Conservation (phyloP, 1,284 basidiomycete genomes). For the Ustilago hordei region DNA sequence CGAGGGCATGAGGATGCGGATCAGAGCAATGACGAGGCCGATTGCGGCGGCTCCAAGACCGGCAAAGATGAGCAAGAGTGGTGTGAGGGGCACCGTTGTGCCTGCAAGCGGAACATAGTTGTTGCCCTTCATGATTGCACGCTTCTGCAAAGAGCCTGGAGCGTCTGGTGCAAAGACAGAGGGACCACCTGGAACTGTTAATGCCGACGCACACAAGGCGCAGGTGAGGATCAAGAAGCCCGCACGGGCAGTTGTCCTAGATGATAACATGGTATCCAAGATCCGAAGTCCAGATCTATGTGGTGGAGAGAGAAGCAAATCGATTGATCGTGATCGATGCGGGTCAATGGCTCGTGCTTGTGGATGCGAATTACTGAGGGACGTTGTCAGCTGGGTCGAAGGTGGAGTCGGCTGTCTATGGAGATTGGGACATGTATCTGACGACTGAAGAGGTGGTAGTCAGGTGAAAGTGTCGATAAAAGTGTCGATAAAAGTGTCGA, state of each 20-base stretch:
- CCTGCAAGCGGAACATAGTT: constrained; percentile 43
- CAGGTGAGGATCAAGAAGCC: constrained; percentile 18
- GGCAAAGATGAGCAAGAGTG: constrained; percentile 37
- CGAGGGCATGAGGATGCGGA: constrained; percentile 33
- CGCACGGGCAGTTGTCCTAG: constrained; percentile 8
- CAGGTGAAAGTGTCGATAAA: not conserved
- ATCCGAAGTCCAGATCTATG: not conserved
- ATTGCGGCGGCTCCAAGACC: constrained; percentile 31
- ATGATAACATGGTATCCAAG: not conserved
- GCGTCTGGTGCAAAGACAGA: constrained; percentile 33
- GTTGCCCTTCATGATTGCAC: constrained; percentile 57
- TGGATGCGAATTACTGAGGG: not conserved
- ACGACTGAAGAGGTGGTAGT: not conserved
- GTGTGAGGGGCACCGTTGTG: constrained; percentile 43
- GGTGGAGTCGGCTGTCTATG: not conserved
- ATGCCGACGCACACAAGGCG: constrained; percentile 24
- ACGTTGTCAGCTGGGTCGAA: not conserved
- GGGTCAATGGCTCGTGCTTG: not conserved
- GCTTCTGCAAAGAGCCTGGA: constrained; percentile 26
- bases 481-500: not conserved
- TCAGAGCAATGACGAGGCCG: constrained; percentile 24
- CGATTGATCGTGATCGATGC: not conserved
- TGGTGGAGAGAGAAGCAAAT: not conserved
- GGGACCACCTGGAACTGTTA: constrained; percentile 26
- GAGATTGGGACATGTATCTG: constrained; percentile 8